Conservation (phyloP, 805 yeast species). For the Barnettozyma pratensis region DNA sequence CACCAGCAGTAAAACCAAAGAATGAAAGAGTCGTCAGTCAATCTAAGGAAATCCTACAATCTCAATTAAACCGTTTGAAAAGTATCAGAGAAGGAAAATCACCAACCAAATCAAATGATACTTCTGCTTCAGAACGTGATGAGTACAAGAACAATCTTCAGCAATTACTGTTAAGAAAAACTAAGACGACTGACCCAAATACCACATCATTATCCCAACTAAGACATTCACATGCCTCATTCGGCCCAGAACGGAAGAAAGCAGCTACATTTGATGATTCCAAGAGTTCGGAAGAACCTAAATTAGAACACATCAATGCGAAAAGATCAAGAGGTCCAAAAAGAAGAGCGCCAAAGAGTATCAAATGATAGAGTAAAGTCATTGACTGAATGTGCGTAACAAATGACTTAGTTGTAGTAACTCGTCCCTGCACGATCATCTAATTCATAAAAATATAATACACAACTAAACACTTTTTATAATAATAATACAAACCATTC, state of each 20-base stretch:
- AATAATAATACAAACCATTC: not conserved
- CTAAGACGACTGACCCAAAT: slow-evolving; percentile 16
- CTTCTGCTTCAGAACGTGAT: not conserved
- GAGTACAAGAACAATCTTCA: slow-evolving; percentile 13
- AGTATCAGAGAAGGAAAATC: not conserved
- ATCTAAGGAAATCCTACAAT: slow-evolving; percentile 14
- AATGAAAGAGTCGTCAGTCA: slow-evolving; percentile 19
- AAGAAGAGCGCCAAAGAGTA: slow-evolving; percentile 29
- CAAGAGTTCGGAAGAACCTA: not conserved
- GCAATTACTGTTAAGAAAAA: slow-evolving; percentile 11
- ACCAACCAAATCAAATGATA: not conserved
- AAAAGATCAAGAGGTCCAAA: slow-evolving; percentile 32
- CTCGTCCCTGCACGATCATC: too few relatives aligned
- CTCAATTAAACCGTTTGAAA: slow-evolving; percentile 12
- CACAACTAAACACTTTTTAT: not conserved
- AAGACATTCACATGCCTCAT: not conserved
- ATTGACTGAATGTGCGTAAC: too few relatives aligned
- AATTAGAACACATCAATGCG: slow-evolving; percentile 27
- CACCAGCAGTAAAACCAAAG: slow-evolving; percentile 14
- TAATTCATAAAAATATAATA: not conserved
- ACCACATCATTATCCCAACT: slow-evolving; percentile 1
- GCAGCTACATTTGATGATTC: slow-evolving; percentile 22
- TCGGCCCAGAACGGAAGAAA: slow-evolving; percentile 4
- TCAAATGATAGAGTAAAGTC: not conserved
- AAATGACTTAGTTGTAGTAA: too few relatives aligned